Base-by-base conservation (phyloP, 441 rosid genomes). In the Flueggea neowawraea region DNA sequence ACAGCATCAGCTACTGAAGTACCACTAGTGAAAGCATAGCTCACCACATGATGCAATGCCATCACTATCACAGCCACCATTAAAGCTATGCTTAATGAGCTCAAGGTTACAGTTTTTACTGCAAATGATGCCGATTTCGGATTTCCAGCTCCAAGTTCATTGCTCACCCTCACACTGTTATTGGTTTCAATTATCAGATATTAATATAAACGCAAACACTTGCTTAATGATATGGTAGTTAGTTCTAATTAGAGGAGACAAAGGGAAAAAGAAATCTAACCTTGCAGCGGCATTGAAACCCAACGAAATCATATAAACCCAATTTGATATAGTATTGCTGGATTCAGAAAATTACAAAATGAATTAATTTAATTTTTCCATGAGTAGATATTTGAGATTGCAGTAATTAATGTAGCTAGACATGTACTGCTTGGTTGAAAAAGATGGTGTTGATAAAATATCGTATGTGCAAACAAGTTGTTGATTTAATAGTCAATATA, bases 221-320 rank as follows among this genome's bases (percentile, higher is more conserved):
- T 22, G 28, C 28, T 22, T 22, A 22, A 22, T 22, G 28, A 22
- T 22, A 22, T 22, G 28, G 28, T 22, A 22, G 28, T 22, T 22
- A 36, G 41, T 36, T 36, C 41, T 36, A 8, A 2, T 36, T 5
- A 3, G 6, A 0, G 2, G 9, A 36, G 9, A 36, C 1, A 10
- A 47, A 10, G n/a, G 4, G n/a, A 47, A 14, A 10, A 47, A 4
- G 14, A 47, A 47, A 10, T 47, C 14, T 55, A 10, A 77, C 89
- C 89, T 84, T 22, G 82, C 84, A 60, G 86, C 89, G 4, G 89
- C 82, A 57, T 81, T 81, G 56, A 84, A 77, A n/a, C 84, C 89
- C 49, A 81, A 79, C 0, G 86, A 61, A 17, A 81, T 75, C 89
- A 81, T 81, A 60, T 4, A 77, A 2, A 77, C 74, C 82, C 82